phyloP scores from a whole-genome alignment of 768 basidiomycete genomes.

The Mycena leptocephala region DNA sequence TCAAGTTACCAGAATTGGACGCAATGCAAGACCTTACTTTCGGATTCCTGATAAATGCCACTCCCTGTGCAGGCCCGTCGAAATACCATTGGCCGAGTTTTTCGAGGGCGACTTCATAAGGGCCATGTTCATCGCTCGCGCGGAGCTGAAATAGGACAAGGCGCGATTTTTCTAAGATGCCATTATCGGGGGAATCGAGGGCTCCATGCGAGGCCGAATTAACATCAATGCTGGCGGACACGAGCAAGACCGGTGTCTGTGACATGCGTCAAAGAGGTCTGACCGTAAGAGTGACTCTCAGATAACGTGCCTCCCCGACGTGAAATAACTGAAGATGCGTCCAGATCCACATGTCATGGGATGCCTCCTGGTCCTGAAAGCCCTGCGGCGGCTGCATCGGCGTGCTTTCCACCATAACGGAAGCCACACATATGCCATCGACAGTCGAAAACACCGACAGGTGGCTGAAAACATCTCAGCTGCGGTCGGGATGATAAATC shows the following conservation, averaged over 20 bases:
- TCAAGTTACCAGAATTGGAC: neutral
- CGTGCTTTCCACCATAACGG: conserved; percentile 47
- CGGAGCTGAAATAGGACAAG: conserved; percentile 58
- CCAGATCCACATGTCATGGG: conserved; percentile 64
- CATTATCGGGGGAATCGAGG: conserved; percentile 50
- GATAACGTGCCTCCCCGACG: conserved; percentile 58
- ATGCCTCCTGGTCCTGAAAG: conserved; percentile 50
- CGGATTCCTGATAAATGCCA: conserved; percentile 63
- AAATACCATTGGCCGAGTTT: conserved; percentile 71
- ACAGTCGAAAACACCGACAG: conserved; percentile 67
- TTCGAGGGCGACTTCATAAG: conserved; percentile 57
- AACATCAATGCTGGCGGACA: conserved; percentile 61
- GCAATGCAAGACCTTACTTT: conserved; percentile 56
- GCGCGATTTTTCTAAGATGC: conserved; percentile 56
- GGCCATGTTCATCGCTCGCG: conserved; percentile 41
- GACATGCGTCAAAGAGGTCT: conserved; percentile 23
- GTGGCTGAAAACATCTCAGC: conserved; percentile 54
- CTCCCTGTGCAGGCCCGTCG: conserved; percentile 62
- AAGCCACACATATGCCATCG: conserved; percentile 63
- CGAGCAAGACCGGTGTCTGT: conserved; percentile 61
- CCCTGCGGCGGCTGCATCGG: conserved; percentile 46
- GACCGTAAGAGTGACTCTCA: neutral
- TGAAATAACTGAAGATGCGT: conserved; percentile 53
- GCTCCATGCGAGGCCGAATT: conserved; percentile 48
- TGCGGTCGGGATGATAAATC: neutral